Base-by-base conservation (phyloP, 768 basidiomycete species). In the Austroboletus eburneus region DNA sequence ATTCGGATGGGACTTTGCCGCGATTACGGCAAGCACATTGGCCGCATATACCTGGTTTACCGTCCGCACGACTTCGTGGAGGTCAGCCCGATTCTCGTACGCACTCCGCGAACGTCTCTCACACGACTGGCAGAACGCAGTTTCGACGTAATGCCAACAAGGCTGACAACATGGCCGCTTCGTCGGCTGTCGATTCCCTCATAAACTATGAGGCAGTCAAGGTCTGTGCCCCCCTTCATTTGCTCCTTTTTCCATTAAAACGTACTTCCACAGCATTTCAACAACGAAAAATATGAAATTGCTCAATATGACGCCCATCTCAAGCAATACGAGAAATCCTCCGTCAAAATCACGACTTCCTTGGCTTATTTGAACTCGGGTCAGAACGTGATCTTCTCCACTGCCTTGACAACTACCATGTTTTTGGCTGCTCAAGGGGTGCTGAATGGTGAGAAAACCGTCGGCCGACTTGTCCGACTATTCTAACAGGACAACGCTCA, bases 121-220 rank as follows among this genome's bases (percentile, higher is more conserved):
- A 43, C 40, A 25, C 24, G 42, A 17, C 30, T 20, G 27, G 2
- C 55, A 95, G 94, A 49, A 97, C 93, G 1, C 81, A 80, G 42
- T 98, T 98, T 72, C 85, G 96, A 21, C 82, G 93, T 38, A 80
- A 96, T 50, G 96, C 95, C 0, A 99, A 99, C 67, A 79, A 87
- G 47, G 96, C 96, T 0, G 96, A 99, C 56, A 98, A 99, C 68
- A 89, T 87, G 61, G 94, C 95, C 16, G 96, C 95, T 0, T 89
- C 91, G 0, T 80, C 87, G 2, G 90, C 91, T 3, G 91, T 98
- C 3, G 96, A 99, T 62, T 91, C 94, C 0, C 71, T 99, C 36
- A 95, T 99, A 64, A 99, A 99, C 61, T 98, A 91, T 58, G 96
- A 99, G 63, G 96, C 96, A 3, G 96, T 99, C 59, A 99, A 98